A percentile compares a stretch with the other conserved stretches of the same genome.
phyloP scores from a whole-genome alignment of 768 basidiomycete species.

The Lepiota brunneoincarnata region DNA sequence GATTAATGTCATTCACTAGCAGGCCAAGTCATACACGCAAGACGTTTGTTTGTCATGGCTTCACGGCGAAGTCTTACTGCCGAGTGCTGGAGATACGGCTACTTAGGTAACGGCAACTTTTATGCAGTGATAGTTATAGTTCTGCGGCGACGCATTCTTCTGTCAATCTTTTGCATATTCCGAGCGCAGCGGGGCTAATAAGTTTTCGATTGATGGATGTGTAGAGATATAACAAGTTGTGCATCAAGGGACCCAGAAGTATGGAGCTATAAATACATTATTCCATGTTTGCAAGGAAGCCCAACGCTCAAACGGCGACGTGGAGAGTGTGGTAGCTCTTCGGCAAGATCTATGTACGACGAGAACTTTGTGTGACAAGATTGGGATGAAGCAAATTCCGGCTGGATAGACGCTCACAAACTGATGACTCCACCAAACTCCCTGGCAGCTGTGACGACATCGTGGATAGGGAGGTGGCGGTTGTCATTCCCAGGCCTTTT shows the following conservation, averaged over 20 bases:
- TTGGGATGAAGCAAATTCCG: constrained; percentile 11
- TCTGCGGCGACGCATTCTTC: not conserved
- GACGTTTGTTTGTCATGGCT: not conserved
- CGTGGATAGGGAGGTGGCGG: not conserved
- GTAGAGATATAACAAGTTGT: not conserved
- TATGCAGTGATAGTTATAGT: constrained; percentile 1
- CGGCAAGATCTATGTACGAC: not conserved
- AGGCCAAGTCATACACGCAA: not conserved
- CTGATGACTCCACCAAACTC: constrained; percentile 8
- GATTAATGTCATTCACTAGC: constrained; percentile 5
- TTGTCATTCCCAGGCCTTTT: no score
- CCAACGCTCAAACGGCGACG: not conserved
- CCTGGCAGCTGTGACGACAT: constrained; percentile 11
- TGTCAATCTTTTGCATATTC: constrained; percentile 12
- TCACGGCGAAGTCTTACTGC: constrained; percentile 7
- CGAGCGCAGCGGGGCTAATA: constrained; percentile 8
- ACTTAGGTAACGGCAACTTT: constrained; percentile 4
- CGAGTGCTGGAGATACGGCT: constrained; percentile 2
- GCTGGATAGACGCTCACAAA: not conserved
- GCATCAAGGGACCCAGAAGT: constrained; percentile 12
- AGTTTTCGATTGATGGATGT: constrained; percentile 6
- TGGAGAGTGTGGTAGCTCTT: not conserved
- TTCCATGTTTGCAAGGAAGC: not conserved
- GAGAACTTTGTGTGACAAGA: not conserved
- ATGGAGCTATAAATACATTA: constrained; percentile 10